A percentile compares a stretch with the other conserved stretches of the same genome.
These are phyloP conservation scores for Wickerhamiella azyma DNA, from an alignment of 805 yeast species.

Conservation along the genomic window DNA sequence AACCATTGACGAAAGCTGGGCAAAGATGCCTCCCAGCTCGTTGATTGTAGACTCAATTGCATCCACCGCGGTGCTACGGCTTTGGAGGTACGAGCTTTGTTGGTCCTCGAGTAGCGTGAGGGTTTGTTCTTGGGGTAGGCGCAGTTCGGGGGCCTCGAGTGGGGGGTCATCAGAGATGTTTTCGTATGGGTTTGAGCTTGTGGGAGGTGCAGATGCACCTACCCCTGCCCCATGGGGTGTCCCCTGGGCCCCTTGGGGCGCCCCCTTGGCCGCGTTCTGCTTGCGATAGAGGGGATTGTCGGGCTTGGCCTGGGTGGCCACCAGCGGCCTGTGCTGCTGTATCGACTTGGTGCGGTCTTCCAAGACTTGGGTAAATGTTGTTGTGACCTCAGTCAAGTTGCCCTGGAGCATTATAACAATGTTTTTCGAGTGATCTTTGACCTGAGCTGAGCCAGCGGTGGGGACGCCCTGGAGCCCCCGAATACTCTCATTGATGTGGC, in stretches of 20 bases:
- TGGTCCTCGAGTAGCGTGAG: slow-evolving; percentile 76
- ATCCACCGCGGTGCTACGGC: slow-evolving; percentile 81
- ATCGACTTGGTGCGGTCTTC: slow-evolving; percentile 79
- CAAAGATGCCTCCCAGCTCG: slow-evolving; percentile 88
- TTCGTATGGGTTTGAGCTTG: slow-evolving; percentile 20
- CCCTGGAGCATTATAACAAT: slow-evolving; percentile 79
- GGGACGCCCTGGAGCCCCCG: slow-evolving; percentile 46
- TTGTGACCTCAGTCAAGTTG: slow-evolving; percentile 81
- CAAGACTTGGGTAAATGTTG: slow-evolving; percentile 80
- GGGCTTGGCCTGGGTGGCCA: slow-evolving; percentile 33
- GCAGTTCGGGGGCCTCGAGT: slow-evolving; percentile 30
- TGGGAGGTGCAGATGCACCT: too few species aligned
- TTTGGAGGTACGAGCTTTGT: slow-evolving; percentile 57
- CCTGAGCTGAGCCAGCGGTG: slow-evolving; percentile 35
- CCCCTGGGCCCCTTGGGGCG: too few species aligned
- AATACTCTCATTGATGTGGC: slow-evolving; percentile 60
- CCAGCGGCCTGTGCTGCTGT: slow-evolving; percentile 60
- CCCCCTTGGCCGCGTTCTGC: too few species aligned
- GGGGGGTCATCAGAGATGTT: slow-evolving; percentile 12
- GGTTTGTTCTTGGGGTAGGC: slow-evolving; percentile 80
- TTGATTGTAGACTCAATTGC: slow-evolving; percentile 94
- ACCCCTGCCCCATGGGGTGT: too few species aligned
- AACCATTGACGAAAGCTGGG: slow-evolving; percentile 93
- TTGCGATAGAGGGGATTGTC: slow-evolving; percentile 26
- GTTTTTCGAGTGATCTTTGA: slow-evolving; percentile 63